Conservation (phyloP, 179 eudicot species). For the Vitellaria paradoxa region DNA sequence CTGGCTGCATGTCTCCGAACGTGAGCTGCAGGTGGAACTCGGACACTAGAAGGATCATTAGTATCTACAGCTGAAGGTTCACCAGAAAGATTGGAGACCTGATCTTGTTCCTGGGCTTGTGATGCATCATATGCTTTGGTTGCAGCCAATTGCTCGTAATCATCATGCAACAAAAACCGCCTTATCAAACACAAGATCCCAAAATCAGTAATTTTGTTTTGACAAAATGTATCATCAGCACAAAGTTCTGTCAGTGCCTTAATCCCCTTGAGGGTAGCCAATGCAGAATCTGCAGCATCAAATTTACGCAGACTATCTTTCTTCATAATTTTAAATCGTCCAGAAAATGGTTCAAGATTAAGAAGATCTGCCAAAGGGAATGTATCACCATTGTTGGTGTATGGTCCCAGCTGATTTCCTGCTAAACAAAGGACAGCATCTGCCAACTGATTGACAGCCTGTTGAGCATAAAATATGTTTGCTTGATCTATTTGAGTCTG, state of each 20-base stretch:
- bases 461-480: slow-evolving; percentile 64
- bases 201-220: slow-evolving; percentile 59
- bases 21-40: slow-evolving; percentile 82
- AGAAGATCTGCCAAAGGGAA: slow-evolving; percentile 76
- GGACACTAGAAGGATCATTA: slow-evolving; percentile 56
- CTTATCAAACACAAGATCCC: slow-evolving; percentile 85
- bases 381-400: slow-evolving; percentile 40
- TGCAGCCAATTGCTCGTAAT: slow-evolving; percentile 95
- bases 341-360: slow-evolving; percentile 78
- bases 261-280: slow-evolving; percentile 89
- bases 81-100: slow-evolving; percentile 35
- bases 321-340: slow-evolving; percentile 60
- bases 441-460: slow-evolving; percentile 67
- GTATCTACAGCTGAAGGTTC: slow-evolving; percentile 41
- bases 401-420: slow-evolving; percentile 58
- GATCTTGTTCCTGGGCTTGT: slow-evolving; percentile 61
- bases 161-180: slow-evolving; percentile 81
- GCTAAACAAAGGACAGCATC: slow-evolving; percentile 80
- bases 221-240: slow-evolving; percentile 67
- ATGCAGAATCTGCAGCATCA: slow-evolving; percentile 87
- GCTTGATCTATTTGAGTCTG: slow-evolving; percentile 93
- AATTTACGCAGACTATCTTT: slow-evolving; percentile 61
- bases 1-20: slow-evolving; percentile 93
- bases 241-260: slow-evolving; percentile 89
- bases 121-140: slow-evolving; percentile 97